Evolutionary conservation across 2,329 filamentous ascomycete genomes (phyloP).

Genomic region (Botryotinia convoluta): DNA sequence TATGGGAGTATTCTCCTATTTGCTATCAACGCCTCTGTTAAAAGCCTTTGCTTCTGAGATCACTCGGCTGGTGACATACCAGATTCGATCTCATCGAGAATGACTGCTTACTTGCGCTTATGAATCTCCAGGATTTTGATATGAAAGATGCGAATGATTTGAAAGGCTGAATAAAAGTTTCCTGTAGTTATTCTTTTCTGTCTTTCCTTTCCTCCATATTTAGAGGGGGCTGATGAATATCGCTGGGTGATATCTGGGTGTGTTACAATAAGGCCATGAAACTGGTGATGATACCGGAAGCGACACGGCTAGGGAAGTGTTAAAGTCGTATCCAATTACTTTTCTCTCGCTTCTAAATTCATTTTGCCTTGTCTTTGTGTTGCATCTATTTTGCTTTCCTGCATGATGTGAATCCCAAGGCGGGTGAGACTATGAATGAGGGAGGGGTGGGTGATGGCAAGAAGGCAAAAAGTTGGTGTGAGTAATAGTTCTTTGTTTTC

Average conservation of each 20-base stretch:
- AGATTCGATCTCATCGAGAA: slow-evolving; percentile 15
- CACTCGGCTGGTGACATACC: background rate
- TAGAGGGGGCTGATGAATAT: slow-evolving; percentile 16
- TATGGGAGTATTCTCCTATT: background rate
- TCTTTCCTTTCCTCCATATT: slow-evolving; percentile 5
- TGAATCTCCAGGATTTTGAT: slow-evolving; percentile 19
- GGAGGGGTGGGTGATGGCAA: background rate
- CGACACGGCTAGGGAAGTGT: slow-evolving; percentile 2
- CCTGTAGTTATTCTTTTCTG: background rate
- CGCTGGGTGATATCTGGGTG: background rate
- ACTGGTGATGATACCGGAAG: slow-evolving; percentile 13
- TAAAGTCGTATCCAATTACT: background rate
- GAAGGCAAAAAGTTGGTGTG: background rate
- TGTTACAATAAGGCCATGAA: slow-evolving; percentile 4
- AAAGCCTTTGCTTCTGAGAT: background rate
- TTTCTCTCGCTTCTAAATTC: background rate
- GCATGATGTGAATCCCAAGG: background rate
- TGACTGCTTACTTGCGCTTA: slow-evolving; percentile 24
- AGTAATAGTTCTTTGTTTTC: slow-evolving; percentile 11
- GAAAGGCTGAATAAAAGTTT: background rate
- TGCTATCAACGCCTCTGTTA: background rate
- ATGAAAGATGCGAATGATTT: background rate
- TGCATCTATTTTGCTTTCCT: background rate
- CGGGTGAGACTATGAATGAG: slow-evolving; percentile 12
- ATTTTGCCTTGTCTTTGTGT: background rate